These are phyloP conservation scores for Coelastrella sp. DNA, from an alignment of 139 green algal species.

Conservation along the genomic window DNA sequence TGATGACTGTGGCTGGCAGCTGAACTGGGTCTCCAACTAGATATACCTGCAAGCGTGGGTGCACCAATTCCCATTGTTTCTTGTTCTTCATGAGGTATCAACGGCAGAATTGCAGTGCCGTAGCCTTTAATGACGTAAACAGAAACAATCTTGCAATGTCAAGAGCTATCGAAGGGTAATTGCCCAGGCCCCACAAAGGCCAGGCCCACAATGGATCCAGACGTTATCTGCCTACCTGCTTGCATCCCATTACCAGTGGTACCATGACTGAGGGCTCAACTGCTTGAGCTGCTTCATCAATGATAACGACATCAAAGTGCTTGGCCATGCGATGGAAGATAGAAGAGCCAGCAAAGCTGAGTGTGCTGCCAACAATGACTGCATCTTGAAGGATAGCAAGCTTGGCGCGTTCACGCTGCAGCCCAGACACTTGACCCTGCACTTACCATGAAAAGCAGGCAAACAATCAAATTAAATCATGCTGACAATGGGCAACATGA, in stretches of 20 bases:
- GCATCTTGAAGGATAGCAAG: conserved; percentile 83
- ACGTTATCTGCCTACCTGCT: no score
- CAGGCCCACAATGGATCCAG: no score
- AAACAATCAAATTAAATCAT: no score
- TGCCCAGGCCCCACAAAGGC: neutral
- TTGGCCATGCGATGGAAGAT: conserved; percentile 42
- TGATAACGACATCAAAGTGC: conserved; percentile 80
- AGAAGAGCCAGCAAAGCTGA: conserved; percentile 76
- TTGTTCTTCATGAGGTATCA: neutral
- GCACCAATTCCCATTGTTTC: neutral
- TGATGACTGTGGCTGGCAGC: conserved; percentile 86
- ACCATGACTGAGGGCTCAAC: conserved; percentile 83
- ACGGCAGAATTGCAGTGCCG: no score
- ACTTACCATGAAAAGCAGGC: neutral
- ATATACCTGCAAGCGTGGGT: conserved; percentile 55
- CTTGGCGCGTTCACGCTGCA: conserved; percentile 67
- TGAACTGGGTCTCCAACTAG: conserved; percentile 86
- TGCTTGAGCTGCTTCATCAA: conserved; percentile 86
- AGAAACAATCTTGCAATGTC: no score
- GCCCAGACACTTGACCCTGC: conserved; percentile 35
- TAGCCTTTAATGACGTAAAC: no score
- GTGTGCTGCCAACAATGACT: conserved; percentile 85
- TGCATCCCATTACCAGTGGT: conserved; percentile 72
- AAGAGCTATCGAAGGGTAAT: neutral
- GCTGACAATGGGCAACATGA: no score